phyloP scores from a whole-genome alignment of 495 filamentous ascomycete species.

The Penicillium macrosclerotiorum region DNA sequence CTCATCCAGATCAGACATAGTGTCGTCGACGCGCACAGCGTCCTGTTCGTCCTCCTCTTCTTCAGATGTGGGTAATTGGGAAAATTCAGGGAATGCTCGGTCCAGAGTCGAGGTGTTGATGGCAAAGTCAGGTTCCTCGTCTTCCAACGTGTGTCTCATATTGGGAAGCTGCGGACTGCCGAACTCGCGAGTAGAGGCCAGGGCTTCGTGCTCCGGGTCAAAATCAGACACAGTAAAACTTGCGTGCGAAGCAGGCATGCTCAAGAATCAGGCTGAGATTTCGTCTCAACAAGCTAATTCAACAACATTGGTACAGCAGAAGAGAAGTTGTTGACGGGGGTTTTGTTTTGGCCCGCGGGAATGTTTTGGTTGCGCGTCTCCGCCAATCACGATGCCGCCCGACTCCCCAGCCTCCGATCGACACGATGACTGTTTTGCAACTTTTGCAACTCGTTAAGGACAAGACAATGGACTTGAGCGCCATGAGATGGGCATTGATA shows the following conservation, averaged over 20 bases:
- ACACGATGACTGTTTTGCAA: too few species aligned
- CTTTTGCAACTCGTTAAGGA: too few species aligned
- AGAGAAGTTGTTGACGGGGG: constrained; percentile 4
- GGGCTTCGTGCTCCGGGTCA: constrained; percentile 51
- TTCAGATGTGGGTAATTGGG: constrained; percentile 41
- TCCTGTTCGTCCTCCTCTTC: constrained; percentile 23
- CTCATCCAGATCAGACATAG: constrained; percentile 30
- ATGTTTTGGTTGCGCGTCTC: constrained; percentile 17
- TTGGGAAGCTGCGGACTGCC: constrained; percentile 40
- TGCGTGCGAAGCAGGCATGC: constrained; percentile 39
- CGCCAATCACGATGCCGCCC: constrained; percentile 4
- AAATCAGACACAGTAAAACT: constrained; percentile 45
- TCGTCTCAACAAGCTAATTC: not conserved
- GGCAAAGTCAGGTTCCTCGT: constrained; percentile 44
- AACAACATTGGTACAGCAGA: too few species aligned
- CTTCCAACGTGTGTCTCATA: constrained; percentile 26
- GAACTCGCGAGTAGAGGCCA: constrained; percentile 49
- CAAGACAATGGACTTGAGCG: too few species aligned
- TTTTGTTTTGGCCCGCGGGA: constrained; percentile 19
- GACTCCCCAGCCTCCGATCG: not conserved
- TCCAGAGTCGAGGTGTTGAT: constrained; percentile 65
- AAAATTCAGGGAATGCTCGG: constrained; percentile 62
- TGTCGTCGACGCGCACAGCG: constrained; percentile 14
- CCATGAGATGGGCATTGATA: too few species aligned
- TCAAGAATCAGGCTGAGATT: constrained; percentile 6